These are phyloP conservation scores for Crotalaria pallida DNA, from an alignment of 306 rosid species.

Conservation along the genomic window DNA sequence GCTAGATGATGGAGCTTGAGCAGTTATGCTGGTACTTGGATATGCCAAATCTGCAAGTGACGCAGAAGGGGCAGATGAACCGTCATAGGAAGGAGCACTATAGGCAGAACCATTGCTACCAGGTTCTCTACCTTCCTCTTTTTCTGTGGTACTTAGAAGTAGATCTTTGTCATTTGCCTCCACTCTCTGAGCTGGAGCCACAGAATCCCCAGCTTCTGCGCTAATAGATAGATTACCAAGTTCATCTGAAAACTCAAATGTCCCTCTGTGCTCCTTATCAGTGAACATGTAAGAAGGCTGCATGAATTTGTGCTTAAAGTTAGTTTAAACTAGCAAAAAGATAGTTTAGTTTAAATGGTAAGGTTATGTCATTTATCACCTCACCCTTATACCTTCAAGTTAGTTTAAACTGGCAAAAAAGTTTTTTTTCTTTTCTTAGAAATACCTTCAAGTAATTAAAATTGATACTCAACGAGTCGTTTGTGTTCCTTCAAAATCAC, in stretches of 20 bases:
- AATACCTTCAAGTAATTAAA: not conserved
- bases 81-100: conserved; percentile 72
- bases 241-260: conserved; percentile 90
- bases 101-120: conserved; percentile 67
- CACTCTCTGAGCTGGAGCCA: conserved; percentile 76
- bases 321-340: too few relatives aligned
- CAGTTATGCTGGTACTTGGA: conserved; percentile 34
- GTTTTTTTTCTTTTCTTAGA: not conserved
- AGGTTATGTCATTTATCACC: not conserved
- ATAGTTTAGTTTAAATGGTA: not conserved
- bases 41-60: conserved; percentile 46
- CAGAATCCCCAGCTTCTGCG: conserved; percentile 60
- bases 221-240: conserved; percentile 72
- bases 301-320: conserved; percentile 22
- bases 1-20: conserved; percentile 50
- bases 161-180: conserved; percentile 96
- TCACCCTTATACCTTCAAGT: not conserved
- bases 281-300: conserved; percentile 99
- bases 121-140: conserved; percentile 71
- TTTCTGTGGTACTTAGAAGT: conserved; percentile 78
- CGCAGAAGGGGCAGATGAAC: conserved; percentile 44
- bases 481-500: not conserved
- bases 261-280: conserved; percentile 90
- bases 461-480: not conserved
- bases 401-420: not conserved